These are phyloP conservation scores for Leptographium wingfieldii DNA, from an alignment of 2,329 filamentous ascomycete species.

Conservation along the genomic window DNA sequence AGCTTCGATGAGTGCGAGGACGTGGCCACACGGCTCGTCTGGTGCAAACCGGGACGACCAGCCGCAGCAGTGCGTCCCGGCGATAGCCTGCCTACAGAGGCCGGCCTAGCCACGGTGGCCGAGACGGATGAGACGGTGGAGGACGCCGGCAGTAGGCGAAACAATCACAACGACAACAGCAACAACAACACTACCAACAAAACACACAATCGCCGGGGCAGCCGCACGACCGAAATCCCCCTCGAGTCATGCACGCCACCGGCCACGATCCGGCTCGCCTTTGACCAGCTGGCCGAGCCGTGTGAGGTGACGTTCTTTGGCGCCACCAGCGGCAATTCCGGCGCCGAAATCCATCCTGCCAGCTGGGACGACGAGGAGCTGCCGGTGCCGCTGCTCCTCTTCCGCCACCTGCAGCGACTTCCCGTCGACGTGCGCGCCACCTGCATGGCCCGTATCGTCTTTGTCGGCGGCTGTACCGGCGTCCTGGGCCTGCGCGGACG, in stretches of 20 bases:
- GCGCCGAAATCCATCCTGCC: constrained; percentile 25
- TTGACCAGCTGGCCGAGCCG: constrained; percentile 57
- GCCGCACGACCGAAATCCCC: constrained; percentile 23
- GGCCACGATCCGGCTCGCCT: constrained; percentile 50
- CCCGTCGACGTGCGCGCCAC: constrained; percentile 70
- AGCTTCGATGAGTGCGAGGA: constrained; percentile 76
- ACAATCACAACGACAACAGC: neutral
- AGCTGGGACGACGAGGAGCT: constrained; percentile 80
- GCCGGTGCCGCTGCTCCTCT: constrained; percentile 63
- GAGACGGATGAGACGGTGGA: constrained; percentile 42
- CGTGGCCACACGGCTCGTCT: constrained; percentile 59
- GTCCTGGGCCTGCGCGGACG: constrained; percentile 70
- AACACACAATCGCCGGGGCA: constrained; percentile 8
- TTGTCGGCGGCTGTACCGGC: constrained; percentile 68
- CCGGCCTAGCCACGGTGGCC: constrained; percentile 37
- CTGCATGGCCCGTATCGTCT: constrained; percentile 81
- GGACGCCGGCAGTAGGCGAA: neutral
- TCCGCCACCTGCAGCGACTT: constrained; percentile 60
- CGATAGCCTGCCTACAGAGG: constrained; percentile 10
- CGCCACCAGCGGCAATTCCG: constrained; percentile 1
- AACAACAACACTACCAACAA: neutral
- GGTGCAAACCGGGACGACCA: constrained; percentile 44
- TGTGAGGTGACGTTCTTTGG: constrained; percentile 67
- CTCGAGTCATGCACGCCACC: constrained; percentile 36
- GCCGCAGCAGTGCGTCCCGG: neutral